Evolutionary conservation across 495 filamentous ascomycete species (phyloP), one percentile per base, ranked within the genome.

Genomic region (Aspergillus leporis): DNA sequence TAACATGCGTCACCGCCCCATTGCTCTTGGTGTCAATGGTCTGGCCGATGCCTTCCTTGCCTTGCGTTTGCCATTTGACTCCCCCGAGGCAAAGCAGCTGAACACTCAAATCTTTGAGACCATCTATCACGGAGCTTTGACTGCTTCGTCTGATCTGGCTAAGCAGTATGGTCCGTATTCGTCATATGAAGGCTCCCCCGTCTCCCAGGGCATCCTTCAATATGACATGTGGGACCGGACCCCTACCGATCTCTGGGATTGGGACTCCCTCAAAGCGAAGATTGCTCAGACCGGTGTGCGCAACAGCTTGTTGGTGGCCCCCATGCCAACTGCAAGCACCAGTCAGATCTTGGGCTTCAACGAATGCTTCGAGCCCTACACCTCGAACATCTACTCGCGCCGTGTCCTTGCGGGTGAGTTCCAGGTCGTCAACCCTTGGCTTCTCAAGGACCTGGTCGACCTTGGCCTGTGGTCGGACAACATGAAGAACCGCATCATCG

Each of bases 401-500:
- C 94, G 94, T 83, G 94, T 98, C 43, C 81, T 98, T 59, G 94
- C 94, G 58, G 94, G 94, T 69, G 94, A 98, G 72, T 98, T 98
- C 86, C 94, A 98, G 77, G 91, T 98, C 51, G 94, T 98, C 75
- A 98, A 98, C 82, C 94, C 94, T 28, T 98, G 95, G 95, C 79
- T 98, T 50, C 86, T 98, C 55, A 97, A 97, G 82, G 94, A 98
- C 67, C 85, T 98, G 16, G 94, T 98, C 58, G 94, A 98, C 66
- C 89, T 97, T 80, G 94, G 94, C 61, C 83, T 98, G 31, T 98
- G 94, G 94, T 97, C 93, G 36, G 94, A 98, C 77, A 92, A 92
- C 82, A 98, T 98, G 94, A 98, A 98, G 85, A 98, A 98, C 81
- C 91, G 94, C 64, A 98, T 98, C 81, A 98, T 98, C 66, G 88